Base-by-base conservation (phyloP, 495 filamentous ascomycete genomes). In the Apiosordaria backusii region DNA sequence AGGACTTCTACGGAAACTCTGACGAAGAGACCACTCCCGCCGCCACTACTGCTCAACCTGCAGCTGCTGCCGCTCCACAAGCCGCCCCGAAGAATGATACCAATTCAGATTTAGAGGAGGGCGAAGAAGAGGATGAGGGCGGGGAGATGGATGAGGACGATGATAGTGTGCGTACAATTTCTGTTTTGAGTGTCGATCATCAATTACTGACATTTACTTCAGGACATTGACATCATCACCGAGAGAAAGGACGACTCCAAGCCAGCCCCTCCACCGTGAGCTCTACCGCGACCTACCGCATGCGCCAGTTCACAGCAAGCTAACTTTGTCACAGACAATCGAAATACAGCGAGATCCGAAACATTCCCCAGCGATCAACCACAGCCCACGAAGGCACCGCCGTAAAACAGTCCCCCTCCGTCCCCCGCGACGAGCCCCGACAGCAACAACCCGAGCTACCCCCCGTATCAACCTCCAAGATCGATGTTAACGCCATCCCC, bases 191-290 rank as follows among this genome's bases (percentile, higher is more conserved):
- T 64, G 40, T 45, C 13, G 52, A 50, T 25, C 19, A 27, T 19
- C 58, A 35, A 59, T 71, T 61, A 67, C 74, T 70, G 64, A 70
- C 62, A 57, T 15, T 21, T 9, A 4, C 27, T 35, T 18, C 76
- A 97, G 86, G 95, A 98, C 67, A 90, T 99, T 70, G 93, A 98
- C 71, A 96, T 99, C 71, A 96, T 97, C 70, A 93, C 91, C 66
- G 95, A 93, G 70, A 80, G 85, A 35, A 91, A 95, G 77, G 92
- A 93, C 61, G 89, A 89, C 66, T 79, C 86, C 13, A 89, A 89
- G 65, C 82, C 90, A 53, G 87, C 92, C 62, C 84, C 91, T 55
- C 82, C 86, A 72, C 81, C 85, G 84, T 86, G 74, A 82, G 86
- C 75, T 4, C 70, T 70, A 26, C 50, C 61, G 5, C 21, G 15